Percentiles rank a stretch among this genome's conserved stretches.
Conservation (phyloP, 306 rosid species). For the Vachellia collinsii region DNA sequence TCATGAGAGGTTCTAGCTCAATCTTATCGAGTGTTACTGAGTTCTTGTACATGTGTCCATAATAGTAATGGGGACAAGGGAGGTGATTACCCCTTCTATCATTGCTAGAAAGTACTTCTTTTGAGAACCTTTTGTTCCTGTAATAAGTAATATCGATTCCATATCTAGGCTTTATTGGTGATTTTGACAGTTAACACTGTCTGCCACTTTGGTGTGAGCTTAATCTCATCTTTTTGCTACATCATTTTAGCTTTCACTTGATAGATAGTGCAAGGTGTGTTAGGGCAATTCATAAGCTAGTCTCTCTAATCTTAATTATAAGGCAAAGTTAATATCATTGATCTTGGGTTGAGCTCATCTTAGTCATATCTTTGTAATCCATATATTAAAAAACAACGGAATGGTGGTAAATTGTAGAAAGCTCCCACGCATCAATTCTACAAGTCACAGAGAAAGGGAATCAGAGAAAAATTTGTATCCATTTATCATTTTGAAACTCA, state of each 20-base stretch:
- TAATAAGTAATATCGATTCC: neutral
- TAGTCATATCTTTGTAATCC: neutral
- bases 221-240: neutral
- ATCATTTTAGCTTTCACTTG: neutral
- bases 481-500: neutral
- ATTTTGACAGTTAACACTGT: neutral
- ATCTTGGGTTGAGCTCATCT: neutral
- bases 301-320: neutral
- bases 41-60: constrained; percentile 44
- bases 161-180: constrained; percentile 10
- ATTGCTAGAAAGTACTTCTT: neutral
- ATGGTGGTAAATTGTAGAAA: neutral
- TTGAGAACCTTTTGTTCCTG: constrained; percentile 7
- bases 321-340: neutral
- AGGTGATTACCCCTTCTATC: neutral
- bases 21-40: neutral
- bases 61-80: neutral
- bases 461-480: neutral
- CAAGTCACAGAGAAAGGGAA: neutral
- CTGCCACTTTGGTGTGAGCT: neutral
- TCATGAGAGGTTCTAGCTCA: constrained; percentile 35
- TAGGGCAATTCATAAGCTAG: neutral
- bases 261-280: neutral
- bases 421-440: neutral
- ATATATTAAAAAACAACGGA: neutral